Evolutionary conservation across 2,329 filamentous ascomycete genomes (phyloP).

Genomic region (Didymella exigua): DNA sequence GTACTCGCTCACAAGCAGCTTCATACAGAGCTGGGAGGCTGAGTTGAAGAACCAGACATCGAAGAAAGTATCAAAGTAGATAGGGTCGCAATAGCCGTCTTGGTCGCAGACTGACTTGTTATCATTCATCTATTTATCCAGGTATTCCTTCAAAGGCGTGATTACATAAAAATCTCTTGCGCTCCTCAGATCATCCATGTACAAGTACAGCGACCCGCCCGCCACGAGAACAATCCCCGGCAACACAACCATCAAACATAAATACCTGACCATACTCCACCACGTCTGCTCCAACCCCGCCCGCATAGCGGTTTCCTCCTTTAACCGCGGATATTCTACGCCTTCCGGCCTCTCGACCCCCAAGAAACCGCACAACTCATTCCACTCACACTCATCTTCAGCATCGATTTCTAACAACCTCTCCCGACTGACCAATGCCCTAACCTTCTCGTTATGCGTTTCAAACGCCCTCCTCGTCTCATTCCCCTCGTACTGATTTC

Average conservation of each 20-base stretch:
- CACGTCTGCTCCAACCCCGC: conserved; percentile 26
- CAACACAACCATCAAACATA: conserved; percentile 25
- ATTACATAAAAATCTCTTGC: conserved; percentile 20
- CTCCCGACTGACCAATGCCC: conserved; percentile 26
- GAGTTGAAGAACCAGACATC: conserved; percentile 26
- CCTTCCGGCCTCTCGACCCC: conserved; percentile 22
- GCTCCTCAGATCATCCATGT: conserved; percentile 16
- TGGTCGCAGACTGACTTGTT: no score
- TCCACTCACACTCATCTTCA: conserved; percentile 28
- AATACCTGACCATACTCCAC: conserved; percentile 29
- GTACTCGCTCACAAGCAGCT: conserved; percentile 35
- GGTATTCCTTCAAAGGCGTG: conserved; percentile 18
- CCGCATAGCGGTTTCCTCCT: conserved; percentile 31
- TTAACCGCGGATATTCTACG: conserved; percentile 25
- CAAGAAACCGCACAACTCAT: conserved; percentile 38
- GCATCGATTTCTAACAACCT: conserved; percentile 37
- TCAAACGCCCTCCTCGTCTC: conserved; percentile 30
- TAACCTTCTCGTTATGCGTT: conserved; percentile 33
- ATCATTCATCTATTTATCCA: conserved; percentile 4
- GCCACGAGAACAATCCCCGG: conserved; percentile 20
- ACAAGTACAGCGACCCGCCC: conserved; percentile 12
- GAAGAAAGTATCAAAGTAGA: neutral
- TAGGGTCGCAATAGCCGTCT: no score
- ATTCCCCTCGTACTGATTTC: conserved; percentile 30
- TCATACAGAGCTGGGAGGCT: conserved; percentile 39